These are phyloP conservation scores for Trichoderma atroviride DNA, from an alignment of 2,329 filamentous ascomycete species.

Conservation along the genomic window DNA sequence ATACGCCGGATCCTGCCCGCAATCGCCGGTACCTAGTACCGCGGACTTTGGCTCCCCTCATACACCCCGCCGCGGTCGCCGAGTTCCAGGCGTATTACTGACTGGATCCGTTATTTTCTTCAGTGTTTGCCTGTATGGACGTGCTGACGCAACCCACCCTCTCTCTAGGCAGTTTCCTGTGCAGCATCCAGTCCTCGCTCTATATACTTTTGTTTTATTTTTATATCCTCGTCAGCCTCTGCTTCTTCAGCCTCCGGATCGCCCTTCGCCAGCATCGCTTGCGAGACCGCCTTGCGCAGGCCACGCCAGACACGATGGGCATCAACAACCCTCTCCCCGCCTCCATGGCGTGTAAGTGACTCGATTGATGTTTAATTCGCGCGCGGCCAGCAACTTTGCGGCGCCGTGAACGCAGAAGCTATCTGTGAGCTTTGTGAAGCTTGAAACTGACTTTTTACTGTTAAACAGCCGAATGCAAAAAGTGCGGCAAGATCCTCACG, in stretches of 20 bases:
- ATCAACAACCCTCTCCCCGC: conserved; percentile 68
- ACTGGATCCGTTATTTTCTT: neutral
- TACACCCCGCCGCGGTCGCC: neutral
- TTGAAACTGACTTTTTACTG: conserved; percentile 15
- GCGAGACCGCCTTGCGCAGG: conserved; percentile 15
- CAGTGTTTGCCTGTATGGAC: neutral
- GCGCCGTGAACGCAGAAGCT: neutral
- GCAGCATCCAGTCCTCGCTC: conserved; percentile 10
- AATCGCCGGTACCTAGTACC: neutral
- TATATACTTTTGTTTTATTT: neutral
- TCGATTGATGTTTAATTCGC: conserved; percentile 13
- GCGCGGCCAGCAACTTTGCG: conserved; percentile 23
- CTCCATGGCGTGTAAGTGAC: conserved; percentile 67
- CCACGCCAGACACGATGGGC: conserved; percentile 40
- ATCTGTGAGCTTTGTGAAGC: neutral
- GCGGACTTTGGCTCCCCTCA: neutral
- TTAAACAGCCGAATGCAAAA: conserved; percentile 85
- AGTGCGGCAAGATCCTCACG: conserved; percentile 91
- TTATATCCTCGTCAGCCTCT: neutral
- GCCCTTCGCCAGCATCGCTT: neutral
- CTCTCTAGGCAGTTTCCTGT: neutral
- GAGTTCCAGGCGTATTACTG: neutral
- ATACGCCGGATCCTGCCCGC: neutral
- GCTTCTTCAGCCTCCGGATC: neutral
- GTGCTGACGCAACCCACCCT: conserved; percentile 23